Evolutionary conservation across 169 alveolate species (phyloP).

Genomic region (Babesia sp.): DNA sequence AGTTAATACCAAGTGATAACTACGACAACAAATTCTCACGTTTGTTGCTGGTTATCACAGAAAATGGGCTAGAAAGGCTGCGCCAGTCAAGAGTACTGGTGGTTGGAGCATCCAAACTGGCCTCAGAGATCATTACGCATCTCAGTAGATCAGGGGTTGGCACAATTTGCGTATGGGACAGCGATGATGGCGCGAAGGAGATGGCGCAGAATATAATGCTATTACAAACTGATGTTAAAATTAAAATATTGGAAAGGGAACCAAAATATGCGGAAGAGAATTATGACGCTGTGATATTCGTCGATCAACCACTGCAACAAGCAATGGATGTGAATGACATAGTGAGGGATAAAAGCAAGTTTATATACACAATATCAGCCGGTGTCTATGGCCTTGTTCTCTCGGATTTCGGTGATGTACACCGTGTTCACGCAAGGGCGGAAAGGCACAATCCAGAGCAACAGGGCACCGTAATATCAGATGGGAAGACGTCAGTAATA

Average conservation of each 20-base stretch:
- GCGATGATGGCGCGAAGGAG: background rate
- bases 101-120: slow-evolving; percentile 49
- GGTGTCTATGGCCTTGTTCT: slow-evolving; percentile 59
- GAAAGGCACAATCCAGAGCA: slow-evolving; percentile 51
- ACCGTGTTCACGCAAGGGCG: slow-evolving; percentile 33
- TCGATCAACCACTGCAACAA: slow-evolving; percentile 28
- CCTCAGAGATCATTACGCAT: slow-evolving; percentile 52
- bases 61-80: slow-evolving; percentile 23
- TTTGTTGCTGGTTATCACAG: slow-evolving; percentile 42
- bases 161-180: slow-evolving; percentile 22
- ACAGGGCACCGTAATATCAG: slow-evolving; percentile 12
- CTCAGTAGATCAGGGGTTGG: slow-evolving; percentile 53
- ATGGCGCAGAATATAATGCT: background rate
- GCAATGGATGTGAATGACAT: slow-evolving; percentile 29
- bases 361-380: slow-evolving; percentile 17
- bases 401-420: slow-evolving; percentile 53
- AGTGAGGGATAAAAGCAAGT: slow-evolving; percentile 23
- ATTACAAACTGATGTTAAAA: slow-evolving; percentile 39
- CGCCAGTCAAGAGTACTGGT: slow-evolving; percentile 47
- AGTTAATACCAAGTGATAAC: background rate
- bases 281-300: slow-evolving; percentile 25
- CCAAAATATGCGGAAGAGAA: slow-evolving; percentile 8
- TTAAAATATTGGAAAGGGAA: slow-evolving; percentile 30
- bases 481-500: slow-evolving; percentile 19
- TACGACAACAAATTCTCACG: slow-evolving; percentile 29